These are phyloP conservation scores for Fusarium compactum DNA, from an alignment of 2,329 filamentous ascomycete genomes.

Conservation along the genomic window DNA sequence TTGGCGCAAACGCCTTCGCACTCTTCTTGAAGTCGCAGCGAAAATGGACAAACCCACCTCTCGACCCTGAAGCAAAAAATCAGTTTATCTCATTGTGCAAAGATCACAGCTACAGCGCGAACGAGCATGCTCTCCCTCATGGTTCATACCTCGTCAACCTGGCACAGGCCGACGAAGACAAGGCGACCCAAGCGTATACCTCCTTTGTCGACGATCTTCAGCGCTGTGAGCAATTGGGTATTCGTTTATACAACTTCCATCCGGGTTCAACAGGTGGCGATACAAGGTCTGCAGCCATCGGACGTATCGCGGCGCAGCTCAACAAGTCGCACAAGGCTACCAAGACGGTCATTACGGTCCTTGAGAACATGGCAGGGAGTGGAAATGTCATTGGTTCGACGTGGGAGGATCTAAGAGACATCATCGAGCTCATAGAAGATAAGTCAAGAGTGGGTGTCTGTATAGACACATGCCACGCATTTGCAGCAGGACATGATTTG, in stretches of 20 bases:
- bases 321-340: constrained; percentile 86
- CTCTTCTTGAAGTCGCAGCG: constrained; percentile 96
- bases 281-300: constrained; percentile 75
- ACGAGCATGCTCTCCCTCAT: constrained; percentile 85
- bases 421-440: constrained; percentile 83
- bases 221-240: constrained; percentile 87
- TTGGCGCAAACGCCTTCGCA: constrained; percentile 93
- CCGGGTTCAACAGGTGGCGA: constrained; percentile 84
- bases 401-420: constrained; percentile 87
- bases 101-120: constrained; percentile 77
- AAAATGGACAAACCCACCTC: constrained; percentile 88
- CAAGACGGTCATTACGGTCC: constrained; percentile 79
- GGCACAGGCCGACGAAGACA: constrained; percentile 82
- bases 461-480: constrained; percentile 96
- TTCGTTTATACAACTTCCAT: constrained; percentile 97
- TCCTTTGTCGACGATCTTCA: constrained; percentile 89
- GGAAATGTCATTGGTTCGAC: constrained; percentile 88
- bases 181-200: constrained; percentile 86
- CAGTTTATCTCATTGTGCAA: constrained; percentile 78
- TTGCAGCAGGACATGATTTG: constrained; percentile 93
- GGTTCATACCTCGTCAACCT: constrained; percentile 98
- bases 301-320: constrained; percentile 82
- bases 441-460: constrained; percentile 91
- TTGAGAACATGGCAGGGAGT: constrained; percentile 95
- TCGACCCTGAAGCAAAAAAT: constrained; percentile 74